Conservation (phyloP, 352 stramenopile species). For the Globisporangium acanthophoron region DNA sequence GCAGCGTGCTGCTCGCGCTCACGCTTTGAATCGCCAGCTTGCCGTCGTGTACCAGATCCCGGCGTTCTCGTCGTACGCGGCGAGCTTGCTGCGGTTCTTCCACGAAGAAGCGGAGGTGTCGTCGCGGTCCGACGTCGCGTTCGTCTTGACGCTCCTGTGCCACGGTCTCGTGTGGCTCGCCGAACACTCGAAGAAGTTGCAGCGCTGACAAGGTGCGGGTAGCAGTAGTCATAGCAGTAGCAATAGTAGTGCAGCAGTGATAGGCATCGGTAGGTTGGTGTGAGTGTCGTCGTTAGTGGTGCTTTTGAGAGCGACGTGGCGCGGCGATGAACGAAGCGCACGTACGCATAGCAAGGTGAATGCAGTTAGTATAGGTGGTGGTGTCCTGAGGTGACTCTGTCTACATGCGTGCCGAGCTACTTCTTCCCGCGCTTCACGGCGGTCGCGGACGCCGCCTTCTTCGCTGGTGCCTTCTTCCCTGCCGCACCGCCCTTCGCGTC, state of each 20-base stretch:
- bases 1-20: slow-evolving; percentile 54
- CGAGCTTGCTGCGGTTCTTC: slow-evolving; percentile 63
- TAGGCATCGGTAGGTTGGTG: not conserved
- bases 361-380: not conserved
- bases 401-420: slow-evolving; percentile 16
- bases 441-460: slow-evolving; percentile 12
- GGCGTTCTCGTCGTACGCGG: slow-evolving; percentile 64
- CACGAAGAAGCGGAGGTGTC: slow-evolving; percentile 71
- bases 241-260: not conserved
- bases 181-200: slow-evolving; percentile 62
- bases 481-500: slow-evolving; percentile 30
- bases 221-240: not conserved
- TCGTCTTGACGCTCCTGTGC: slow-evolving; percentile 73
- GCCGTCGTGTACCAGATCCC: slow-evolving; percentile 72
- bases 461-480: slow-evolving; percentile 11
- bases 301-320: not conserved
- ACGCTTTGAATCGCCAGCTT: slow-evolving; percentile 63
- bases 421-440: slow-evolving; percentile 61
- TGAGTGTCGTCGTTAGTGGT: not conserved
- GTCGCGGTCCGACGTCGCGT: slow-evolving; percentile 65
- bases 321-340: not conserved
- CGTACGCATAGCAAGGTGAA: not conserved
- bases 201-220: slow-evolving; percentile 13
- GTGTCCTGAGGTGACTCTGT: not conserved
- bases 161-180: slow-evolving; percentile 79